Evolutionary conservation across 495 filamentous ascomycete genomes (phyloP).

Genomic region (Acidomyces sp.): DNA sequence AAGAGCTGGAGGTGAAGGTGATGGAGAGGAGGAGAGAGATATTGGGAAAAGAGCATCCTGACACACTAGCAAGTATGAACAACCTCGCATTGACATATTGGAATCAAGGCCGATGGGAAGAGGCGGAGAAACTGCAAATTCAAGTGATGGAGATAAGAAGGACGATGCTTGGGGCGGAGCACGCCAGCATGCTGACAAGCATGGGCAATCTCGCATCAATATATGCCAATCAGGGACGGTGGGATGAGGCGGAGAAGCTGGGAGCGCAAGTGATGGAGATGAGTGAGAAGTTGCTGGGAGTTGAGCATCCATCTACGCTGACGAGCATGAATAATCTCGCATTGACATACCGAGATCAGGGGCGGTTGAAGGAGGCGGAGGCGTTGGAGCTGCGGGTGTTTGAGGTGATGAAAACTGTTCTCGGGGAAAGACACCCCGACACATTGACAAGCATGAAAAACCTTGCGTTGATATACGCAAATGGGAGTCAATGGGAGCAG

Average conservation of each 20-base stretch:
- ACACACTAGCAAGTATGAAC: neutral
- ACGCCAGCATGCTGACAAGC: constrained; percentile 10
- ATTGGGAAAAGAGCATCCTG: no score
- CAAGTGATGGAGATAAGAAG: constrained; percentile 1
- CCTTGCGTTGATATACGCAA: constrained; percentile 3
- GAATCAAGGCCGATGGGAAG: neutral
- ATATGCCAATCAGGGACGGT: constrained; percentile 13
- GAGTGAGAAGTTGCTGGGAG: constrained; percentile 7
- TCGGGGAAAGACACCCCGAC: constrained; percentile 9
- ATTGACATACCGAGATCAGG: constrained; percentile 7
- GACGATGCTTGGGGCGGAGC: constrained; percentile 6
- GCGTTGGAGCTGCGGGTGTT: neutral
- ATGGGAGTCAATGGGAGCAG: constrained; percentile 17
- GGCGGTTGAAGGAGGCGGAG: constrained; percentile 12
- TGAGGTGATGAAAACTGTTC: neutral
- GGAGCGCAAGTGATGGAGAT: constrained; percentile 1
- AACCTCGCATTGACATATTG: neutral
- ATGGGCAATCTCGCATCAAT: constrained; percentile 4
- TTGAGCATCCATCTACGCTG: constrained; percentile 18
- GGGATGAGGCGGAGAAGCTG: constrained; percentile 8
- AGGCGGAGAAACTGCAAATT: neutral
- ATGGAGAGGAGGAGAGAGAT: no score
- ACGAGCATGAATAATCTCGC: constrained; percentile 2
- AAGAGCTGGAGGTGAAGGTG: no score
- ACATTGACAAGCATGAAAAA: constrained; percentile 3